Percentiles rank a stretch among this genome's conserved stretches.
Evolutionary conservation across 164 flowering plant genomes (phyloP).

Genomic region (Magnolia kwangsiensis): DNA sequence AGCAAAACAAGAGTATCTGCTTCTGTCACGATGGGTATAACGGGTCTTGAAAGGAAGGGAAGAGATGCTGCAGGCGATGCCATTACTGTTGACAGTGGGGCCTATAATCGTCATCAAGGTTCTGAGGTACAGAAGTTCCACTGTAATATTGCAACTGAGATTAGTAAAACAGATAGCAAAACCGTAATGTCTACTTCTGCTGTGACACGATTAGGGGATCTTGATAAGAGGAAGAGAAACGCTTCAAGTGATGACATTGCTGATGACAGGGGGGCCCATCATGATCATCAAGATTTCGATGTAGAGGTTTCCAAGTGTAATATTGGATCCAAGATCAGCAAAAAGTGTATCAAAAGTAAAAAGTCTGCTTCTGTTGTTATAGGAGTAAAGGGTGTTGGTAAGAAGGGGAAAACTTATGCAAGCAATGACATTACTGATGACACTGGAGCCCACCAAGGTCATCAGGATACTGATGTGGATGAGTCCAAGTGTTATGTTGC

Average conservation of each 20-base stretch:
- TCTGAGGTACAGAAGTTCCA: not conserved
- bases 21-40: not conserved
- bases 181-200: not conserved
- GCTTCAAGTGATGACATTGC: not conserved
- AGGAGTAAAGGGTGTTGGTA: not conserved
- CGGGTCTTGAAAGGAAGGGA: not conserved
- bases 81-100: not conserved
- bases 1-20: not conserved
- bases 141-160: too few species aligned
- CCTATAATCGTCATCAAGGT: not conserved
- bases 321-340: not conserved
- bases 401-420: not conserved
- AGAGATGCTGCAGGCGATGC: not conserved
- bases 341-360: not conserved
- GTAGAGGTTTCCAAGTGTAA: not conserved
- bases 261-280: not conserved
- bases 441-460: not conserved
- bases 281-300: not conserved
- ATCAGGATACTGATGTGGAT: not conserved
- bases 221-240: not conserved
- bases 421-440: constrained; percentile 1
- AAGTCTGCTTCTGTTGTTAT: not conserved
- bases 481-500: not conserved
- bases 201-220: not conserved
- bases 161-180: not conserved